These are phyloP conservation scores for Entomortierella lignicola DNA, from an alignment of 192 early-diverging fungal species.

Conservation along the genomic window DNA sequence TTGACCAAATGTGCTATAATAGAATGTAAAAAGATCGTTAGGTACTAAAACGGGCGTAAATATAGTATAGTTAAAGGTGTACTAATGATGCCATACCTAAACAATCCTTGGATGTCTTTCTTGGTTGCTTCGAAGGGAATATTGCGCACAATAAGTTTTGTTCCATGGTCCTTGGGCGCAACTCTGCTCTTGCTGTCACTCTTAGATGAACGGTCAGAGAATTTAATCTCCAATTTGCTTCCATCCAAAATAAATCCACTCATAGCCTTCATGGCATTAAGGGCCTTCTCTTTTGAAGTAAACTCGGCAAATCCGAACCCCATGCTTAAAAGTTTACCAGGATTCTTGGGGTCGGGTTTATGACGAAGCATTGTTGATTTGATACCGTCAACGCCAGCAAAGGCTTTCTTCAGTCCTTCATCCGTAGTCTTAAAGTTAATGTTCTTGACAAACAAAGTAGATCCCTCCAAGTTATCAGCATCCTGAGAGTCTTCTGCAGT, in stretches of 20 bases:
- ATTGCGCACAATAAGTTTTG: constrained; percentile 93
- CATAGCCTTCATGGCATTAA: constrained; percentile 87
- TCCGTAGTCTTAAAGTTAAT: constrained; percentile 93
- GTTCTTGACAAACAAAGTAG: constrained; percentile 97
- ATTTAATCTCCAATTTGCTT: constrained; percentile 90
- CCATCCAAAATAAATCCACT: constrained; percentile 89
- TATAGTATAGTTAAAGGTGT: no score
- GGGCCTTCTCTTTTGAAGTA: constrained; percentile 80
- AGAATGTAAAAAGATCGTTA: neutral
- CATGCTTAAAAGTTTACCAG: constrained; percentile 85
- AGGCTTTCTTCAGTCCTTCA: constrained; percentile 77
- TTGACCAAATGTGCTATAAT: constrained; percentile 86
- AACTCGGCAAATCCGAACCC: constrained; percentile 99
- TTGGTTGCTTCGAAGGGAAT: constrained; percentile 97
- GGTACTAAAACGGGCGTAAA: constrained; percentile 9
- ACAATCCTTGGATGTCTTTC: constrained; percentile 91
- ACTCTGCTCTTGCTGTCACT: constrained; percentile 40
- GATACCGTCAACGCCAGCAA: constrained; percentile 81
- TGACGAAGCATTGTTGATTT: constrained; percentile 83
- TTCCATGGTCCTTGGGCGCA: constrained; percentile 70
- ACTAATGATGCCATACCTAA: constrained; percentile 73
- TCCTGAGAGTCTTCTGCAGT: constrained; percentile 58
- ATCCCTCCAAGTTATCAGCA: constrained; percentile 63
- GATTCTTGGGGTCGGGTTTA: constrained; percentile 89
- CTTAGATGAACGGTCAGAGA: constrained; percentile 78